Base-by-base conservation (phyloP, 2,329 filamentous ascomycete genomes). In the Scedosporium aurantiacum region DNA sequence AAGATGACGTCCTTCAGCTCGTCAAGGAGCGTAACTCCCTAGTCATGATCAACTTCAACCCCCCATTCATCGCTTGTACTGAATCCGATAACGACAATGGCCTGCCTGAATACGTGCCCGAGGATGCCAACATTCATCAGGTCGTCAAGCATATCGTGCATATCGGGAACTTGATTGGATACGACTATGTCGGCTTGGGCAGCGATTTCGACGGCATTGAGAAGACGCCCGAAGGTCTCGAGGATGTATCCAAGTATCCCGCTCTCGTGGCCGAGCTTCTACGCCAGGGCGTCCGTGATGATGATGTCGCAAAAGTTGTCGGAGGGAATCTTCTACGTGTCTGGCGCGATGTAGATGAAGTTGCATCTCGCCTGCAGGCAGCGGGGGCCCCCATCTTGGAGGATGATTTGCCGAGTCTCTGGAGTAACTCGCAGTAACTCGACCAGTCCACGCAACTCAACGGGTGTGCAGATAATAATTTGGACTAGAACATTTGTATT, bases 1-100 rank as follows among this genome's bases (percentile, higher is more conserved):
- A 90, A 1, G 91, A 97, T 65, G 82, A 92, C 61, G 84, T 96
- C 14, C 77, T 97, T 6, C 75, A 87, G 45, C 77, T 94, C 1
- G 89, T 97, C 43, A 90, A 89, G 71, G 72, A 83, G 67, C 84
- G 81, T 2, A 83, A 87, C 64, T 88, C 88, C 2, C 68, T 97
- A 8, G 89, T 97, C 60, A 96, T 97, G 91, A 84, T 97, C 64
- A 97, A 96, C 71, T 95, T 96, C 69, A 78, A 83, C 16, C 90
- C 91, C 0, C 85, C 86, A 18, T 97, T 96, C 71, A 84, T 96
- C 64, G 89, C 87, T 28, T 96, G 92, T 71, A 77, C 81, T 1
- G 79, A 82, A 8, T 76, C 80, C 1, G 78, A 81, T 37, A 77
- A 81, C 3, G 75, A 79, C 16, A 82, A 83, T 50, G 88, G 87